Base-by-base conservation (phyloP, 129 eudicot genomes). In the Centaurea solstitialis region DNA sequence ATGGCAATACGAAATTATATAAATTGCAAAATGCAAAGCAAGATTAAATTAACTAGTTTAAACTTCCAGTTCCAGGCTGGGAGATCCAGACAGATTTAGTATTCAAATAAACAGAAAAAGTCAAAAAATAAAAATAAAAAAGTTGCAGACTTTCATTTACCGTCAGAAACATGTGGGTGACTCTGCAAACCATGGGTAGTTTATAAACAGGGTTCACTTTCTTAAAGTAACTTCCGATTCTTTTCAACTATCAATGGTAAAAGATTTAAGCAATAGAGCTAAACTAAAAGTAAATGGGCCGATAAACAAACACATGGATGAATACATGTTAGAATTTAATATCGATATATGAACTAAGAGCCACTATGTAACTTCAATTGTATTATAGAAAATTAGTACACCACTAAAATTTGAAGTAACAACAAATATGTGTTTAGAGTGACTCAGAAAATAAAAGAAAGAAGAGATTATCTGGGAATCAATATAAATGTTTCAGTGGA, bases 161-260 rank as follows among this genome's bases (percentile, higher is more conserved):
- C 61, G 39, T 17, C 41, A 45, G 23, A 50, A 79, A 57, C 65
- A 57, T 57, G 23, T 57, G 65, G 9, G 65, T n/a, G 65, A 57
- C 65, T 17, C 22, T 57, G 65, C 21, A 57, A 57, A 57, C 22
- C 65, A 57, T 30, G 15, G 33, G 33, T 47, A 78, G 35, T 45
- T 69, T 47, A 69, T 35, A 20, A 68, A 43, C 75, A 43, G 75
- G 30, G 45, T 68, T 68, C 62, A 30, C 68, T 43, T 78, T n/a
- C 28, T 41, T 20, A 70, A 45, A 53, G 21, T 47, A 30, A 18
- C 50, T 57, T 79, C 64, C n/a, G 67, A 68, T 67, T 43, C 75
- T 65, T 41, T 35, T 26, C 33, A 67, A 38, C 39, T 30, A 69
- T 78, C 47, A 59, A 23, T n/a, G 17, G 9, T n/a, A 47, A 77